Evolutionary conservation across 2,329 filamentous ascomycete genomes (phyloP).

Genomic region (Triangularia verruculosa): DNA sequence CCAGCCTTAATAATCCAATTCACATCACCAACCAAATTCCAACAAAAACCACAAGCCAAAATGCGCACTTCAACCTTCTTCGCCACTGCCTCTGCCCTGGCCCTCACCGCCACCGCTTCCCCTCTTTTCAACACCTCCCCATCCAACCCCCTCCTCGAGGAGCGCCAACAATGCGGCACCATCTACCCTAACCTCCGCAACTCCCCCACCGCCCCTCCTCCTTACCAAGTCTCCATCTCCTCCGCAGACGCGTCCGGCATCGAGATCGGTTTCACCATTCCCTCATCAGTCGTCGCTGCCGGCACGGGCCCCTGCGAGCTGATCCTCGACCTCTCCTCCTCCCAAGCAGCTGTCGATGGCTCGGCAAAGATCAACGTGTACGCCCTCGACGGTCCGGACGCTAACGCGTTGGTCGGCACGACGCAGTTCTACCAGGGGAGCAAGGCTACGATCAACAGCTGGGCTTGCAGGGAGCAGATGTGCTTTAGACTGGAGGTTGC

Average conservation of each 20-base stretch:
- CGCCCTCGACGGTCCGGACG: constrained; percentile 17
- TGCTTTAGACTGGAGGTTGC: constrained; percentile 18
- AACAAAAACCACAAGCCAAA: neutral
- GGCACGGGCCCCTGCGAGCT: constrained; percentile 7
- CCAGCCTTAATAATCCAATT: neutral
- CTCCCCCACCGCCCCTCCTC: neutral
- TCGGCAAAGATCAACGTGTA: constrained; percentile 15
- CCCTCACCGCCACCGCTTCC: neutral
- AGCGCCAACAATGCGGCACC: neutral
- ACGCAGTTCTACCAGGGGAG: constrained; percentile 5
- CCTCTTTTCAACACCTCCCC: neutral
- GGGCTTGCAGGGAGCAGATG: constrained; percentile 21
- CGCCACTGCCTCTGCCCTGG: neutral
- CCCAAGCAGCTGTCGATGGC: neutral
- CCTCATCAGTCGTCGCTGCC: neutral
- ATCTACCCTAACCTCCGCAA: constrained; percentile 4
- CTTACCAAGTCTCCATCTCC: constrained; percentile 5
- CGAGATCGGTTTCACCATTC: neutral
- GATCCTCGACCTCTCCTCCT: constrained; percentile 7
- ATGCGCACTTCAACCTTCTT: neutral
- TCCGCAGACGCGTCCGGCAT: neutral
- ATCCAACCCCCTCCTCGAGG: neutral
- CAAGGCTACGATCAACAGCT: constrained; percentile 13
- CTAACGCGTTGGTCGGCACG: constrained; percentile 16
- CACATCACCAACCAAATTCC: neutral